Conservation (phyloP, 305 asterid genomes). For the Fraxinus nigra region DNA sequence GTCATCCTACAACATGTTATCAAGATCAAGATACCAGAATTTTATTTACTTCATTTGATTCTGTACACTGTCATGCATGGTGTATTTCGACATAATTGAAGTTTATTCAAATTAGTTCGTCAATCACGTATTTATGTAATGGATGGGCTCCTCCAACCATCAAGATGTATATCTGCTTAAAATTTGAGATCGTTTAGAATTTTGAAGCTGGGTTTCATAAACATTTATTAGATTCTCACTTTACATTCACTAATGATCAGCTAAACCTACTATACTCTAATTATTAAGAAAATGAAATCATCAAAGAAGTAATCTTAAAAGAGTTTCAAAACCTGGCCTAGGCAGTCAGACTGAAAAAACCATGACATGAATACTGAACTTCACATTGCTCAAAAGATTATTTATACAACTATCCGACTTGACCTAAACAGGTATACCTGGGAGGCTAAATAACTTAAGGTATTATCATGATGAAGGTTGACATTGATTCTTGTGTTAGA, state of each 20-base stretch:
- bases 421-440: neutral
- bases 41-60: neutral
- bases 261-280: neutral
- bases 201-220: neutral
- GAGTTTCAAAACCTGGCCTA: neutral
- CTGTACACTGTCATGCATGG: neutral
- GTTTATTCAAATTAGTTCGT: neutral
- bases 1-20: neutral
- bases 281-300: neutral
- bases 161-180: neutral
- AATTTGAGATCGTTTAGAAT: neutral
- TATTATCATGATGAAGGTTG: neutral
- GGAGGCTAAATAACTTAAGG: neutral
- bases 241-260: constrained; percentile 6
- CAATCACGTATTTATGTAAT: neutral
- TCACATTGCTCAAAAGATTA: neutral
- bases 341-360: neutral
- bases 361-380: neutral
- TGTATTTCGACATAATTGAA: neutral
- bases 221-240: neutral
- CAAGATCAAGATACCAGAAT: neutral
- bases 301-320: neutral
- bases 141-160: neutral
- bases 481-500: neutral
- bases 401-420: neutral